Percentiles rank a stretch among this genome's conserved stretches.
Evolutionary conservation across 176 grass and related monocot species (phyloP).

Genomic region (Zizania latifolia): DNA sequence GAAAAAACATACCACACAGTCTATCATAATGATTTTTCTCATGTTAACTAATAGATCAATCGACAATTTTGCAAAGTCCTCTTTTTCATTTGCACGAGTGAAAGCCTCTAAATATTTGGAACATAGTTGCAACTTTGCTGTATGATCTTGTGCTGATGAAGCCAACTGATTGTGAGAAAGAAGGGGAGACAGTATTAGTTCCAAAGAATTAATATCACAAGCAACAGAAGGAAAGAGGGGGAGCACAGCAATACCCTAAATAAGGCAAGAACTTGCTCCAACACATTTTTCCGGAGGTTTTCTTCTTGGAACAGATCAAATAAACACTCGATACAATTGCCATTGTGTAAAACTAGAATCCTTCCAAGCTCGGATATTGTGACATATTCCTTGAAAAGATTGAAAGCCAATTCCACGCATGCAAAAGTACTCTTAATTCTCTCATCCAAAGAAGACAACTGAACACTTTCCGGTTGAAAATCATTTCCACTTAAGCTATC

Average conservation of each 20-base stretch:
- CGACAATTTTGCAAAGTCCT: slow-evolving; percentile 44
- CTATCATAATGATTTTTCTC: slow-evolving; percentile 65
- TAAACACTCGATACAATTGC: slow-evolving; percentile 61
- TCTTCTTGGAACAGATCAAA: slow-evolving; percentile 72
- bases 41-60: slow-evolving; percentile 64
- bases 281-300: slow-evolving; percentile 44
- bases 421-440: slow-evolving; percentile 24
- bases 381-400: slow-evolving; percentile 60
- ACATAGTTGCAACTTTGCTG: slow-evolving; percentile 70
- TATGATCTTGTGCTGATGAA: slow-evolving; percentile 50
- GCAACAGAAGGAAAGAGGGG: too few relatives aligned
- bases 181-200: too few relatives aligned
- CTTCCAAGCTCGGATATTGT: slow-evolving; percentile 49
- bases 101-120: slow-evolving; percentile 73
- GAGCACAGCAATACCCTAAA: slow-evolving; percentile 56
- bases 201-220: too few relatives aligned
- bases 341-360: slow-evolving; percentile 56
- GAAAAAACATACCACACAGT: slow-evolving; percentile 45
- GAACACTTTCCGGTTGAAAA: neutral
- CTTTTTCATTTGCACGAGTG: slow-evolving; percentile 58
- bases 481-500: slow-evolving; percentile 37
- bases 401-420: slow-evolving; percentile 64
- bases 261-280: slow-evolving; percentile 67
- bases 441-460: neutral
- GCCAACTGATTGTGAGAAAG: slow-evolving; percentile 59